Base-by-base conservation (phyloP, 2,329 filamentous ascomycete genomes). In the Coleophoma crateriformis region DNA sequence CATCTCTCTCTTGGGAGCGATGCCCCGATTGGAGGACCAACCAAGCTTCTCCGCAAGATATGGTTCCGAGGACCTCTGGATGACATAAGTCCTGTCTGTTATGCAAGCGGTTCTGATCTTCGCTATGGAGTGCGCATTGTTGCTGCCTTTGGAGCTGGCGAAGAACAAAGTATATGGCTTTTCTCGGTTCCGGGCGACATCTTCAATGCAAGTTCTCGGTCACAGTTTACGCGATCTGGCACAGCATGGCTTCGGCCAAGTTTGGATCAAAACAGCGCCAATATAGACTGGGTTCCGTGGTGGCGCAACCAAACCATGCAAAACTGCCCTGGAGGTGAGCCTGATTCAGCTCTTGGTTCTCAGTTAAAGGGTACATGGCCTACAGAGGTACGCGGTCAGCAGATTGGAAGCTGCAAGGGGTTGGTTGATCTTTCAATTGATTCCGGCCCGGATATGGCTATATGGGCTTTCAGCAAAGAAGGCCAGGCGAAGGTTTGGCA, bases 111-210 rank as follows among this genome's bases (percentile, higher is more conserved):
- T 2, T 69, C 73, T n/a, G 76, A 86, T 55, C 66, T 81, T 8
- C 67, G 67, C 3, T 76, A 75, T 67, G 82, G 84, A 4, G 73
- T 82, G 4, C 71, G 81, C 14, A 67, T 87, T 15, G 76, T 78
- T 7, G 82, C 76, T 22, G 77, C 71, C 3, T 86, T 81, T 62
- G 70, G 69, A 15, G 69, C 73, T 33, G 61, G 56, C 3, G 57
- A 52, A 14, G 55, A 62, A 42, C 71, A 74, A 54, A 60, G 68
- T 38, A 55, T 87, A 22, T 73, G 82, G 47, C 67, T 86, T 2
- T 87, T 83, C 61, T 82, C 74, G 1, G 68, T 87, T 2, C 82
- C 84, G 0, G 64, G 73, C 0, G 81, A 85, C 61, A 63, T 77
- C 2, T 77, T 81, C 52, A 67, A 70, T 33, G 62, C 68, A 15